phyloP scores from a whole-genome alignment of 805 yeast genomes.

The Candida chilensis region DNA sequence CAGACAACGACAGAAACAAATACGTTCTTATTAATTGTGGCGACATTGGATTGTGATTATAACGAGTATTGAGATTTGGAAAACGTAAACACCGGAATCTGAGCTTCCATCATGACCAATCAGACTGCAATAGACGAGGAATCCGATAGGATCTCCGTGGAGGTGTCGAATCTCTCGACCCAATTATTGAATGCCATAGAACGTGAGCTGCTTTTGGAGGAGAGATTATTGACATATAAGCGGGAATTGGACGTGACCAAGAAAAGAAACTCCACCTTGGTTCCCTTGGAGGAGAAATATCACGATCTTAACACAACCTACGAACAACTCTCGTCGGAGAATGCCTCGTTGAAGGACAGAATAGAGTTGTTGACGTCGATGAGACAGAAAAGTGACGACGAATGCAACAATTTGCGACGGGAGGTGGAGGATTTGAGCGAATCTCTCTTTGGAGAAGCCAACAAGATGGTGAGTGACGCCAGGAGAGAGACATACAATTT shows the following conservation, averaged over 20 bases:
- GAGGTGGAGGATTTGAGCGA: constrained; percentile 79
- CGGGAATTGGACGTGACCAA: constrained; percentile 20
- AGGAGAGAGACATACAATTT: constrained; percentile 54
- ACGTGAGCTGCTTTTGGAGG: constrained; percentile 47
- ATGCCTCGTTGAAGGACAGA: constrained; percentile 5
- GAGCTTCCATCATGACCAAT: too few species aligned
- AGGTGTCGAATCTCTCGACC: constrained; percentile 49
- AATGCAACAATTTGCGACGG: constrained; percentile 48
- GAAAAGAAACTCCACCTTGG: constrained; percentile 7
- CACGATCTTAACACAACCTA: background rate
- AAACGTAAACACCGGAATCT: too few species aligned
- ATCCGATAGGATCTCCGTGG: constrained; percentile 36
- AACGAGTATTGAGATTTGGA: too few species aligned
- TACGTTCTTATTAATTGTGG: too few species aligned
- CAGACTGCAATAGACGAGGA: constrained; percentile 16
- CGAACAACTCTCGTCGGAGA: background rate
- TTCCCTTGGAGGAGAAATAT: background rate
- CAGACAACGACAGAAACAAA: too few species aligned
- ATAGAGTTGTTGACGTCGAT: constrained; percentile 13
- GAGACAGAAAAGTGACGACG: constrained; percentile 45
- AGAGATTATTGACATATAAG: constrained; percentile 26
- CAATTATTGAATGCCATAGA: constrained; percentile 52
- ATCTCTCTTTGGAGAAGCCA: constrained; percentile 76
- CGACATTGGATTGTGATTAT: too few species aligned
- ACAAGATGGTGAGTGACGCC: constrained; percentile 76